A percentile compares a stretch with the other conserved stretches of the same genome.
These are phyloP conservation scores for Vanderwaltozyma verrucispora DNA, from an alignment of 805 yeast genomes.

Conservation along the genomic window DNA sequence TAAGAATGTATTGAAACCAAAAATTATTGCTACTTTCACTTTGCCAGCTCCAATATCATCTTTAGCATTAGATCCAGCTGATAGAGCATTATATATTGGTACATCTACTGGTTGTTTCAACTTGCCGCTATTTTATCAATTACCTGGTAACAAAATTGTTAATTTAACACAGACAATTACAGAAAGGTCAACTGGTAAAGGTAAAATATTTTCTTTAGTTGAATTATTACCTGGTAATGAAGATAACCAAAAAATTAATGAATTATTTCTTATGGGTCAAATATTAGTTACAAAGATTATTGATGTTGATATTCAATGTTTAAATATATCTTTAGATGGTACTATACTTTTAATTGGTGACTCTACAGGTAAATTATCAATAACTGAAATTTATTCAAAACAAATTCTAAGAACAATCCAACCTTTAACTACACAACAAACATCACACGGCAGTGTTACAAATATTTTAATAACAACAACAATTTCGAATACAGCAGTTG, in stretches of 20 bases:
- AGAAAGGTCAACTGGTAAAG: slow-evolving; percentile 30
- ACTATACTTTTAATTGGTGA: slow-evolving; percentile 67
- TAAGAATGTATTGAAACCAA: slow-evolving; percentile 6
- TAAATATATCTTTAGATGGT: slow-evolving; percentile 65
- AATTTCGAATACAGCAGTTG: not conserved
- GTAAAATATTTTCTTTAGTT: slow-evolving; percentile 36
- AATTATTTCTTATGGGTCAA: slow-evolving; percentile 20
- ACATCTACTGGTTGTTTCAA: slow-evolving; percentile 41
- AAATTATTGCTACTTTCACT: slow-evolving; percentile 62
- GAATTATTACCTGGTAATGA: slow-evolving; percentile 33
- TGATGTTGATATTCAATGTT: slow-evolving; percentile 36
- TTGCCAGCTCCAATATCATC: slow-evolving; percentile 46
- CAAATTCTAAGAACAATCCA: slow-evolving; percentile 52
- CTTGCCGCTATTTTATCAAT: slow-evolving; percentile 23
- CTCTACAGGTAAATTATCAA: slow-evolving; percentile 50
- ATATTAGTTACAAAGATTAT: slow-evolving; percentile 15
- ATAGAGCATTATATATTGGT: slow-evolving; percentile 65
- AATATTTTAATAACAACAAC: slow-evolving; percentile 13
- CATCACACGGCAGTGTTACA: slow-evolving; percentile 19
- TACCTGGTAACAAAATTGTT: slow-evolving; percentile 32
- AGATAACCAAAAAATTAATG: slow-evolving; percentile 4
- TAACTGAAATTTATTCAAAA: slow-evolving; percentile 59
- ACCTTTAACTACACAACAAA: slow-evolving; percentile 20
- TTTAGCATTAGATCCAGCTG: slow-evolving; percentile 66
- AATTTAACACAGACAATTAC: slow-evolving; percentile 39